These are phyloP conservation scores for Saturnispora hagleri DNA, from an alignment of 805 yeast genomes.

Conservation along the genomic window DNA sequence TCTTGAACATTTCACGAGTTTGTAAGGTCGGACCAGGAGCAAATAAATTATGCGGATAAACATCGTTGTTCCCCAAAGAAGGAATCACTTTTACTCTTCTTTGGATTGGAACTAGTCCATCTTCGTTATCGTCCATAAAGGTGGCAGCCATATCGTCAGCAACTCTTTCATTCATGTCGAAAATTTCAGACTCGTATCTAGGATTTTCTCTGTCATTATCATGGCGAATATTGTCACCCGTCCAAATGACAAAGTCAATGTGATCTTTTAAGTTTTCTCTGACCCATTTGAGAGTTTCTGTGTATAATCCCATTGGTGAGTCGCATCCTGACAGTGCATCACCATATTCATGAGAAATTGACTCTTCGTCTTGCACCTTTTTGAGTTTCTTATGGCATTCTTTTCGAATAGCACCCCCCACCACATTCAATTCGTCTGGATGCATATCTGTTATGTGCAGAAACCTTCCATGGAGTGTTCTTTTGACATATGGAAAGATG, in stretches of 20 bases:
- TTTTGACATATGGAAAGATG: slow-evolving; percentile 4
- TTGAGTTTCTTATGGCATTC: slow-evolving; percentile 45
- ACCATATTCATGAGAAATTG: slow-evolving; percentile 58
- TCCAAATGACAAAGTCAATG: slow-evolving; percentile 82
- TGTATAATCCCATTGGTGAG: slow-evolving; percentile 53
- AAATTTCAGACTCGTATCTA: slow-evolving; percentile 62
- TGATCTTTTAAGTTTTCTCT: slow-evolving; percentile 55
- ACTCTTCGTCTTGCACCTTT: slow-evolving; percentile 29
- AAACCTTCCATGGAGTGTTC: slow-evolving; percentile 59
- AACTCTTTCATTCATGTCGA: slow-evolving; percentile 55
- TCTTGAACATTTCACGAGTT: slow-evolving; percentile 63
- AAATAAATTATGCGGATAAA: slow-evolving; percentile 79
- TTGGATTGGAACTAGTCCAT: slow-evolving; percentile 18
- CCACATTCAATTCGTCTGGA: slow-evolving; percentile 62
- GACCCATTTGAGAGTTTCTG: slow-evolving; percentile 61
- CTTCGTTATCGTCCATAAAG: slow-evolving; percentile 41
- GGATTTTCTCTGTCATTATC: slow-evolving; percentile 72
- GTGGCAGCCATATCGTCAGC: slow-evolving; percentile 42
- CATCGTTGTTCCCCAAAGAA: slow-evolving; percentile 78
- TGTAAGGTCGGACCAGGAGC: slow-evolving; percentile 85
- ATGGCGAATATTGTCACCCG: slow-evolving; percentile 83
- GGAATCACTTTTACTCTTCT: slow-evolving; percentile 46
- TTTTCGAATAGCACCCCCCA: slow-evolving; percentile 38
- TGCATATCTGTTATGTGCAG: slow-evolving; percentile 83
- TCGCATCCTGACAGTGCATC: slow-evolving; percentile 75